Percentiles rank a stretch among this genome's conserved stretches.
Evolutionary conservation across 306 rosid genomes (phyloP).

Genomic region (Argentina anserina): DNA sequence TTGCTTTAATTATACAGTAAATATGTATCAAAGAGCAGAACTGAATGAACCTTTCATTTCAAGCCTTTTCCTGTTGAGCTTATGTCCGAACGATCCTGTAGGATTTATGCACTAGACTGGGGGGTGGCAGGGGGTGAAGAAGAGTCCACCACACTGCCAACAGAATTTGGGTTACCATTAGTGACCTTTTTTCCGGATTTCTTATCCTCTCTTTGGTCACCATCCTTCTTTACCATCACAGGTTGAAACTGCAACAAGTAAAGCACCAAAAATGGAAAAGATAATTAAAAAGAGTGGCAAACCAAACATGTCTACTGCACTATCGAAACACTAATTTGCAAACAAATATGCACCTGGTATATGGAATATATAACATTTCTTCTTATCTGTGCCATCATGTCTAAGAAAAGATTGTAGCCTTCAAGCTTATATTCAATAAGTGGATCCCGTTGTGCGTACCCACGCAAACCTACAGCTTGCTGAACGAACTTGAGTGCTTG

Average conservation of each 20-base stretch:
- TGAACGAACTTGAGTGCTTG: slow-evolving; percentile 93
- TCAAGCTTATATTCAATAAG: slow-evolving; percentile 96
- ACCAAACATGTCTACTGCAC: background rate
- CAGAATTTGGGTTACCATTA: slow-evolving; percentile 45
- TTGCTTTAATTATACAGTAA: slow-evolving; percentile 7
- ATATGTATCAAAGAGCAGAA: slow-evolving; percentile 1
- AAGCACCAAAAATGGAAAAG: background rate
- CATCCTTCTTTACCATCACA: slow-evolving; percentile 70
- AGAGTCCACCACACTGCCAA: slow-evolving; percentile 49
- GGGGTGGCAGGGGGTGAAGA: slow-evolving; percentile 50
- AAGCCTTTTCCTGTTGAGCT: background rate
- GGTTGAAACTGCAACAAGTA: slow-evolving; percentile 71
- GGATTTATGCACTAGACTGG: slow-evolving; percentile 21
- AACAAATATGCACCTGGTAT: slow-evolving; percentile 62
- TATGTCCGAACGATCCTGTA: background rate
- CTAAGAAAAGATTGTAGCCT: slow-evolving; percentile 97
- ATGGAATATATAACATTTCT: slow-evolving; percentile 95
- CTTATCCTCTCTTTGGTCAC: slow-evolving; percentile 38
- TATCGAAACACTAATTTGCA: background rate
- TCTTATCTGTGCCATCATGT: slow-evolving; percentile 97
- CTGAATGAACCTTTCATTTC: slow-evolving; percentile 6
- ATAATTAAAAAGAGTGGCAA: background rate
- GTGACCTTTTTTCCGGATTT: slow-evolving; percentile 43
- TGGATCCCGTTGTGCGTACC: slow-evolving; percentile 94
- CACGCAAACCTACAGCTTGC: slow-evolving; percentile 93